phyloP scores from a whole-genome alignment of 768 basidiomycete genomes.

The Mrakia gelida region DNA sequence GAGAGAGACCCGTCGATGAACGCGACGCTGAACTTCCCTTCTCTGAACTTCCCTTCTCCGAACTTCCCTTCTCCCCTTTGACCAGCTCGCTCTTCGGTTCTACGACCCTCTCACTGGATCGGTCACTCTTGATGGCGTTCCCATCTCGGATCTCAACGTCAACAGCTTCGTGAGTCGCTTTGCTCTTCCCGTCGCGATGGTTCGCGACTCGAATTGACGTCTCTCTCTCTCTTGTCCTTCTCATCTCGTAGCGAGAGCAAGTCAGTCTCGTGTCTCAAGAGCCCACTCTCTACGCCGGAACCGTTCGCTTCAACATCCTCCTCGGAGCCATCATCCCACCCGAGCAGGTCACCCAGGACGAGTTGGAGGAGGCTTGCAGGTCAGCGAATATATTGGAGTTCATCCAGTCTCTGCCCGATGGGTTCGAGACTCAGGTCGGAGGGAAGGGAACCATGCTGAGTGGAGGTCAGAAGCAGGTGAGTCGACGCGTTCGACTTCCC shows the following conservation, averaged over 20 bases:
- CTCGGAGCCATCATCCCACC: slow-evolving; percentile 47
- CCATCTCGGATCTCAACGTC: slow-evolving; percentile 47
- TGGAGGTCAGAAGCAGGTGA: slow-evolving; percentile 20
- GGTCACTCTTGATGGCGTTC: slow-evolving; percentile 40
- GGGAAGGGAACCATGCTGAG: slow-evolving; percentile 27
- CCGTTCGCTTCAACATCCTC: slow-evolving; percentile 48
- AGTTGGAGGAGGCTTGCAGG: slow-evolving; percentile 46
- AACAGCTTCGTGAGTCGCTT: slow-evolving; percentile 46
- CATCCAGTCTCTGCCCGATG: slow-evolving; percentile 29
- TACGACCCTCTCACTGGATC: slow-evolving; percentile 40
- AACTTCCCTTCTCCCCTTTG: slow-evolving; percentile 39
- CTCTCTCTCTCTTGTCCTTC: neutral
- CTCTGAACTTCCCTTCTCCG: too few species aligned
- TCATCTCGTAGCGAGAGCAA: slow-evolving; percentile 25
- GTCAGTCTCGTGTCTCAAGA: slow-evolving; percentile 50
- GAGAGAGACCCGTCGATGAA: neutral
- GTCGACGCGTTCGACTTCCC: neutral
- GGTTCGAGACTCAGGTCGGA: slow-evolving; percentile 30
- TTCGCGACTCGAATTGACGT: too few species aligned
- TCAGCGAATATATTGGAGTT: slow-evolving; percentile 43
- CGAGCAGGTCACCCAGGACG: slow-evolving; percentile 48
- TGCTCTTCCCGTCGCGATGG: neutral
- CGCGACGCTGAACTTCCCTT: neutral
- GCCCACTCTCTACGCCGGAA: slow-evolving; percentile 50
- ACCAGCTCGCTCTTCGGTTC: slow-evolving; percentile 47